Percentiles rank a stretch among this genome's conserved stretches.
These are phyloP conservation scores for Talaromyces marneffei DNA, from an alignment of 2,329 filamentous ascomycete genomes.

Conservation along the genomic window DNA sequence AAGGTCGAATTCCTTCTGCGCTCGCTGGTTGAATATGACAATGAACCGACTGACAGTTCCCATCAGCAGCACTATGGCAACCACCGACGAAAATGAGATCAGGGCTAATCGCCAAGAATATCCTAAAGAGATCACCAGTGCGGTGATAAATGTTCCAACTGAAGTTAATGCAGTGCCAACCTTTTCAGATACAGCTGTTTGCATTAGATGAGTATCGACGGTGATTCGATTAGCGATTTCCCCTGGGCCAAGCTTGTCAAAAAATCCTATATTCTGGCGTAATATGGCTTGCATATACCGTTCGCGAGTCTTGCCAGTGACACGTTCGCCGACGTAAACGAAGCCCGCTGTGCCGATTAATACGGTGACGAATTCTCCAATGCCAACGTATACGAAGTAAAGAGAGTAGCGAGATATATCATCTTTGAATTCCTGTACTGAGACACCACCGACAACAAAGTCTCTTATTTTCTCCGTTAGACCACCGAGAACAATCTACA, in stretches of 20 bases:
- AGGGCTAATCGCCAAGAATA: constrained; percentile 39
- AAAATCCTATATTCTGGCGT: constrained; percentile 48
- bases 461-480: background rate
- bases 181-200: constrained; percentile 29
- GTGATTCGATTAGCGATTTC: constrained; percentile 39
- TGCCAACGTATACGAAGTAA: background rate
- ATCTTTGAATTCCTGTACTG: background rate
- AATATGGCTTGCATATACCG: constrained; percentile 32
- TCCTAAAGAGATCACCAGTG: constrained; percentile 45
- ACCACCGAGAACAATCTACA: background rate
- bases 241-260: constrained; percentile 27
- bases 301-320: background rate
- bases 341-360: background rate
- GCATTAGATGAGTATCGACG: constrained; percentile 43
- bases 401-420: background rate
- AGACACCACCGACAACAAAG: background rate
- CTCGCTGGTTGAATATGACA: constrained; percentile 31
- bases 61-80: background rate
- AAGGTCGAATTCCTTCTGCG: constrained; percentile 53
- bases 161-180: constrained; percentile 11
- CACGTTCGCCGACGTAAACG: background rate
- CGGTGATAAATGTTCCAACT: constrained; percentile 36
- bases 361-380: background rate
- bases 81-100: constrained; percentile 5
- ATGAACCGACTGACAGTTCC: background rate